phyloP scores from a whole-genome alignment of 73 alveolate species.

The Durusdinium trenchii region DNA sequence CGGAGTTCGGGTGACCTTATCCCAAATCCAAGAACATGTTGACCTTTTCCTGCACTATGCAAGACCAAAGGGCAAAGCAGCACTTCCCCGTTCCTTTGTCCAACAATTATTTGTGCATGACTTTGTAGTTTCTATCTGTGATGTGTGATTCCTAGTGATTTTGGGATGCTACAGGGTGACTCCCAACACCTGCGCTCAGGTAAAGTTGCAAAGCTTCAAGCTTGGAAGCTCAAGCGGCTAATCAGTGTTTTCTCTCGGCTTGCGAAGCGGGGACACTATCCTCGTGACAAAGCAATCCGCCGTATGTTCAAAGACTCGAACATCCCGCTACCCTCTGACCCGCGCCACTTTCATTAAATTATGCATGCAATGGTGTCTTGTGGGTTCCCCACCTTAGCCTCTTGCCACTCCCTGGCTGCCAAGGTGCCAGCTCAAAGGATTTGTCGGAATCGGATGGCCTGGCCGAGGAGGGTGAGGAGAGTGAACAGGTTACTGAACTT shows the following conservation, averaged over 20 bases:
- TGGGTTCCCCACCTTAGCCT: too few relatives aligned
- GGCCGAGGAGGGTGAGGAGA: background rate
- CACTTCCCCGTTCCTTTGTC: background rate
- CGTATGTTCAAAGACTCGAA: background rate
- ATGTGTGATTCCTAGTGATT: background rate
- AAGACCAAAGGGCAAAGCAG: conserved; percentile 23
- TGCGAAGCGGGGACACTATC: background rate
- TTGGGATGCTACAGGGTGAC: too few relatives aligned
- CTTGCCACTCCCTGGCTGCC: too few relatives aligned
- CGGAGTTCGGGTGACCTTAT: background rate
- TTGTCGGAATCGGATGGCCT: background rate
- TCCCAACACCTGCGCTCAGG: background rate
- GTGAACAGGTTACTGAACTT: background rate
- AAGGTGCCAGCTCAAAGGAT: background rate
- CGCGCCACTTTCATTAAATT: background rate
- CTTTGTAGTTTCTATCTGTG: background rate
- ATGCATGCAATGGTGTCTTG: too few relatives aligned
- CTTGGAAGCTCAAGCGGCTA: background rate
- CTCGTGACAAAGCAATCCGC: background rate
- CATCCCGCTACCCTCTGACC: background rate
- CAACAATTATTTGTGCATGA: too few relatives aligned
- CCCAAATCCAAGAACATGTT: background rate
- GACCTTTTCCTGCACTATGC: background rate
- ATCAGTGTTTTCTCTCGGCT: background rate
- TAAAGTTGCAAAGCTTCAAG: background rate